phyloP scores from a whole-genome alignment of 805 yeast genomes.

The Metschnikowia reukaufii region DNA sequence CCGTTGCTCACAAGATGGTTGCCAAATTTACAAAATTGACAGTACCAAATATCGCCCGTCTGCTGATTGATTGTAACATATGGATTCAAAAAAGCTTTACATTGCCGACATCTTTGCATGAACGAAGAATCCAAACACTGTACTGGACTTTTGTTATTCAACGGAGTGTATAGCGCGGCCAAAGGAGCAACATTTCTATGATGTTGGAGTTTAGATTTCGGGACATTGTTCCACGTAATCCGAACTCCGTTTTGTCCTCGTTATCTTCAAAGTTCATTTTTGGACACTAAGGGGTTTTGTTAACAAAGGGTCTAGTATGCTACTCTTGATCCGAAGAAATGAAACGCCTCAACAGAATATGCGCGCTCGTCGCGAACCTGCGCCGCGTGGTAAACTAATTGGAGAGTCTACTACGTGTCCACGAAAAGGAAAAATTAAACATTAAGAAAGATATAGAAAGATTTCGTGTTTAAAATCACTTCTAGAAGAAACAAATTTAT shows the following conservation, averaged over 20 bases:
- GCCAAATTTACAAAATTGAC: slow-evolving; percentile 54
- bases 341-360: slow-evolving; percentile 1
- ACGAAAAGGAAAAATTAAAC: no score
- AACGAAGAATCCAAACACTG: slow-evolving; percentile 41
- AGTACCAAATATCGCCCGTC: slow-evolving; percentile 45
- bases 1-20: slow-evolving; percentile 39
- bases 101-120: slow-evolving; percentile 49
- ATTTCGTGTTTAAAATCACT: no score
- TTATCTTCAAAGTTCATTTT: slow-evolving; percentile 49
- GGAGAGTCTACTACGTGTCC: no score
- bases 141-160: slow-evolving; percentile 45
- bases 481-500: no score
- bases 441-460: no score
- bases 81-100: slow-evolving; percentile 57
- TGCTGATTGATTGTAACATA: slow-evolving; percentile 38
- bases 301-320: not conserved
- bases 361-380: slow-evolving; percentile 4
- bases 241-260: slow-evolving; percentile 77
- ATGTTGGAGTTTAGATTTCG: slow-evolving; percentile 54
- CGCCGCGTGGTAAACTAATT: slow-evolving; percentile 1
- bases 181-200: slow-evolving; percentile 54
- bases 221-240: slow-evolving; percentile 68
- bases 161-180: slow-evolving; percentile 59
- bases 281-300: not conserved
- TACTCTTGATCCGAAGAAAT: not conserved